A percentile compares a stretch with the other conserved stretches of the same genome.
Evolutionary conservation across 1,284 basidiomycete species (phyloP).

Genomic region (Ceratobasidium sp.): DNA sequence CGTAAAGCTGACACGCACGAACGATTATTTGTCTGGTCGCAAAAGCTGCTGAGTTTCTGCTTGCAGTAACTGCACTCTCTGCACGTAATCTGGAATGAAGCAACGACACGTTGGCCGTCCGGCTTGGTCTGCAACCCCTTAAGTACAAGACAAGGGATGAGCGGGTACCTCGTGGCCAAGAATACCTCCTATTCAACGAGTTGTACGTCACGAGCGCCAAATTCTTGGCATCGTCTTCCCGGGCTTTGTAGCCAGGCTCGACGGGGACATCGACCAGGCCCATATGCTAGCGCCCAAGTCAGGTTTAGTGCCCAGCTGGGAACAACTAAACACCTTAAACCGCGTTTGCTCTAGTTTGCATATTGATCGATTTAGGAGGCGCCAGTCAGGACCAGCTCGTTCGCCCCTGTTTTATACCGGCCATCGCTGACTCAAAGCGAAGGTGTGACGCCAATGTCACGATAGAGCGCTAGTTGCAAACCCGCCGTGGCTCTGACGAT

Average conservation of each 20-base stretch:
- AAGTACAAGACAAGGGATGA: background rate
- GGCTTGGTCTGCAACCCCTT: constrained; percentile 69
- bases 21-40: constrained; percentile 75
- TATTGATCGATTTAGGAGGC: constrained; percentile 43
- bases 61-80: constrained; percentile 79
- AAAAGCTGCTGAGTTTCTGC: constrained; percentile 76
- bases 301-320: background rate
- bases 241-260: constrained; percentile 63
- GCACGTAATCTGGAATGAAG: constrained; percentile 82
- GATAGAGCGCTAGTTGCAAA: background rate
- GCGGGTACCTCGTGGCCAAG: constrained; percentile 72
- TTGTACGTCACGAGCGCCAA: constrained; percentile 64
- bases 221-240: constrained; percentile 65
- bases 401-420: background rate
- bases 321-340: constrained; percentile 53
- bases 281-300: constrained; percentile 54
- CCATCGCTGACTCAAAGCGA: background rate
- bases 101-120: constrained; percentile 79
- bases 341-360: constrained; percentile 59
- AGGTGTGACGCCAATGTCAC: constrained; percentile 18
- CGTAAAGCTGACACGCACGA: constrained; percentile 57
- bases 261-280: constrained; percentile 60
- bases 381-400: background rate
- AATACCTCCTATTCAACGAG: constrained; percentile 77
- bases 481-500: constrained; percentile 10